Evolutionary conservation across 2,329 filamentous ascomycete genomes (phyloP), one percentile per base, ranked within the genome.

Genomic region (Trichoderma sp.): DNA sequence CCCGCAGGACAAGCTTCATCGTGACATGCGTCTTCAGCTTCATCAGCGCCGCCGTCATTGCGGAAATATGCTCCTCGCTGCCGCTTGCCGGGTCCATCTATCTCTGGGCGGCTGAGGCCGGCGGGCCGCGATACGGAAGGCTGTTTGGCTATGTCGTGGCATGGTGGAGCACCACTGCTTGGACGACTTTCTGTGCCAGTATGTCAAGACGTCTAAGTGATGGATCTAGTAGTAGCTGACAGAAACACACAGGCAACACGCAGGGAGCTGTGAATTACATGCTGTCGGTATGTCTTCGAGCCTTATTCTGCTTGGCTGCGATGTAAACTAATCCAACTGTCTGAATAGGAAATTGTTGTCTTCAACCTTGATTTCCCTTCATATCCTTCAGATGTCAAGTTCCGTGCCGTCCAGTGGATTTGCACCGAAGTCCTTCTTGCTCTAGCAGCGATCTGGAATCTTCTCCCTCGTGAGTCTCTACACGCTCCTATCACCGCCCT

Each of bases 91-190:
- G 86, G 0, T 87, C 84, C 2, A 88, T 88, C 72, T 88, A 87
- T 69, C 80, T 88, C 19, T 87, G 86, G 86, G 86, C 86, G n/a
- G 86, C 86, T 48, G 86, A 87, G 71, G 80, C 85, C 19, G 86
- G 85, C 52, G 86, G 86, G 5, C 83, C 81, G 29, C 79, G 80
- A 25, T 87, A 79, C 70, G 85, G 86, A n/a, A 76, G 86, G 32
- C 77, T 88, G 0, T 81, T 87, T 64, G 86, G 86, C 19, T 87
- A 87, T 73, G 76, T 87, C n/a, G 86, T 87, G n/a, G 86, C 86
- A 0, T 88, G 86, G 86, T 88, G 86, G 86, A 86, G 83, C 71
- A 87, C 85, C 0, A 88, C 86, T 0, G 86, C 86, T 1, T 88
- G 86, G 86, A 88, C 86, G 2, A 88, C 83, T 0, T 85, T 85